Conservation (phyloP, 805 yeast species). For the Babjeviella inositovora region DNA sequence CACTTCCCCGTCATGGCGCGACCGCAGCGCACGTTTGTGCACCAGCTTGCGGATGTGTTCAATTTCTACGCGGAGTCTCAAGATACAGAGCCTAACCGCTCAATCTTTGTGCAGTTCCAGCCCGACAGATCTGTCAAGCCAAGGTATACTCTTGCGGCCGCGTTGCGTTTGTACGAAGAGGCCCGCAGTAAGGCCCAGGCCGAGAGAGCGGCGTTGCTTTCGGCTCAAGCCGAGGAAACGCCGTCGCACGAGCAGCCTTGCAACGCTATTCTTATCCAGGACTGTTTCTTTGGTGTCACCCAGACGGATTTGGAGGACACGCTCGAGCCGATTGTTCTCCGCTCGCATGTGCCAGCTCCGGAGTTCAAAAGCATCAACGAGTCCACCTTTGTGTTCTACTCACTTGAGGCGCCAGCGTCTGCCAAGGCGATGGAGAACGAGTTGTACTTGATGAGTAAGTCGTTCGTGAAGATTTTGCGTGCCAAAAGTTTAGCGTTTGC, state of each 20-base stretch:
- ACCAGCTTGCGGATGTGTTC: constrained; percentile 44
- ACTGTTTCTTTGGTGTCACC: constrained; percentile 36
- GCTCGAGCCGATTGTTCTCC: constrained; percentile 9
- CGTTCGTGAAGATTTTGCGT: constrained; percentile 14
- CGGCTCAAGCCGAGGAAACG: too few relatives aligned
- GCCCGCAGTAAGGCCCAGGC: constrained; percentile 7
- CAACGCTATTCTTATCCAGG: constrained; percentile 40
- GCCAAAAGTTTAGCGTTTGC: constrained; percentile 29
- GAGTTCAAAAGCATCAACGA: constrained; percentile 22
- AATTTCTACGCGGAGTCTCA: constrained; percentile 55
- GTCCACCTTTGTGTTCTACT: constrained; percentile 20
- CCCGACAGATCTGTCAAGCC: too few relatives aligned
- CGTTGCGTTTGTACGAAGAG: too few relatives aligned
- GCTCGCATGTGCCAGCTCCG: constrained; percentile 8
- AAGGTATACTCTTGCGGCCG: too few relatives aligned
- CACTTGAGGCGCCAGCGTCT: constrained; percentile 13
- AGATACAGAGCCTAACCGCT: constrained; percentile 67
- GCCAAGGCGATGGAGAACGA: constrained; percentile 23
- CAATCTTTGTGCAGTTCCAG: constrained; percentile 40
- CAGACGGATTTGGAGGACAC: constrained; percentile 21
- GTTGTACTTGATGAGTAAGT: constrained; percentile 19
- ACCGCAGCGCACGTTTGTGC: constrained; percentile 58
- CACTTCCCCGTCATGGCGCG: constrained; percentile 64
- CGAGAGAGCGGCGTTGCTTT: constrained; percentile 10
- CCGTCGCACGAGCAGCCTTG: constrained; percentile 16